Conservation (phyloP, 176 grass and related monocot species). For the Aegilops tauschii region DNA sequence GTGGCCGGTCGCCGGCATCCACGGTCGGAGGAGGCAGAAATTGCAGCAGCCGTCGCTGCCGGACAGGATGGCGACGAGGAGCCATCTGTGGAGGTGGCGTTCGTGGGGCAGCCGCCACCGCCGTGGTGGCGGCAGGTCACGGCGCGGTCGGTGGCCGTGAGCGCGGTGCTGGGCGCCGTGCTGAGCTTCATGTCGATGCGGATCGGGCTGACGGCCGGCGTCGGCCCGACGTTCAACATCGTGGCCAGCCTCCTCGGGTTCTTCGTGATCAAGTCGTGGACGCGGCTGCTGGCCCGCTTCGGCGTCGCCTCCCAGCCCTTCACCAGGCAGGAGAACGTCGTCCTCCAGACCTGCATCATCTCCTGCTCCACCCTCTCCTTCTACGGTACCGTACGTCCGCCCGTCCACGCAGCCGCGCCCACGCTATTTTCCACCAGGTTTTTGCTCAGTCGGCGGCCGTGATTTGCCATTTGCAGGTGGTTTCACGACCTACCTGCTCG, state of each 20-base stretch:
- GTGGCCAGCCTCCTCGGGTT: constrained; percentile 47
- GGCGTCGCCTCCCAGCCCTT: constrained; percentile 32
- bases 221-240: constrained; percentile 54
- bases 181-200: constrained; percentile 56
- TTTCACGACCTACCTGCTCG: constrained; percentile 38
- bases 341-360: constrained; percentile 47
- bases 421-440: background rate
- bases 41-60: background rate
- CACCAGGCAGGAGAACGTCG: constrained; percentile 45
- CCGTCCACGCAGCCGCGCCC: background rate
- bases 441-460: background rate
- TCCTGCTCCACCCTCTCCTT: constrained; percentile 31
- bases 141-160: constrained; percentile 18
- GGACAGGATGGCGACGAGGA: background rate
- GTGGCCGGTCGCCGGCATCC: background rate
- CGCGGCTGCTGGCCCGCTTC: constrained; percentile 15
- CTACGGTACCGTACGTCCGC: constrained; percentile 16
- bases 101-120: constrained; percentile 1
- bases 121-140: constrained; percentile 55
- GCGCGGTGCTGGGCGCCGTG: constrained; percentile 29
- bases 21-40: background rate
- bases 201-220: constrained; percentile 32
- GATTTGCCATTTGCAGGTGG: constrained; percentile 27
- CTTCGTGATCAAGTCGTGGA: constrained; percentile 38
- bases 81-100: constrained; percentile 40